A percentile compares a stretch with the other conserved stretches of the same genome.
These are phyloP conservation scores for Yamadazyma akitaensis DNA, from an alignment of 805 yeast species.

Conservation along the genomic window DNA sequence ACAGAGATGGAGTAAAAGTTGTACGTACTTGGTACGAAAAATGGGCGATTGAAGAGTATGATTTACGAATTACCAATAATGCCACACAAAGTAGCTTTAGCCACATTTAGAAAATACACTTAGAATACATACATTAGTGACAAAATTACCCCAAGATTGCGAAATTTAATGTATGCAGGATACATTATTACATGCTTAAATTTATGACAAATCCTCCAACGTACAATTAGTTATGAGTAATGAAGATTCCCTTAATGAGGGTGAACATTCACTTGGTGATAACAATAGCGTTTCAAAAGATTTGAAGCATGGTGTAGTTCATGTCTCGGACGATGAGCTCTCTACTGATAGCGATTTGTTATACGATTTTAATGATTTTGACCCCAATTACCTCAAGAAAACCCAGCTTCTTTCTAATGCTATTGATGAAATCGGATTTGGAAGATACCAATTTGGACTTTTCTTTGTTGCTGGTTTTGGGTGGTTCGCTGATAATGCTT, in stretches of 20 bases:
- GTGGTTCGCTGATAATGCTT: conserved; percentile 46
- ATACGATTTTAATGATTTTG: conserved; percentile 10
- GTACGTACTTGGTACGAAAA: conserved; percentile 31
- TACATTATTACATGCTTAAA: no score
- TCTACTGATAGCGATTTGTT: conserved; percentile 2
- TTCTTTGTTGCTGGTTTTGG: conserved; percentile 59
- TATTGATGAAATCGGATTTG: conserved; percentile 39
- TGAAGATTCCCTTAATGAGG: not conserved
- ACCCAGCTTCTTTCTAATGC: conserved; percentile 22
- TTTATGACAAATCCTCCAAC: not conserved
- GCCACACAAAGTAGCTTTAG: not conserved
- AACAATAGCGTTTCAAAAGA: not conserved
- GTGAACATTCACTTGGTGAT: not conserved
- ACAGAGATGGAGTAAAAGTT: conserved; percentile 26
- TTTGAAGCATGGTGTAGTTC: not conserved
- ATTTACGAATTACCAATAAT: not conserved
- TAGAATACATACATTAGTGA: not conserved
- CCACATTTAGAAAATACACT: not conserved
- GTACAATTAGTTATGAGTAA: not conserved
- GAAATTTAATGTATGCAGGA: not conserved
- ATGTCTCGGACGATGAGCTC: not conserved
- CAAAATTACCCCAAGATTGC: not conserved
- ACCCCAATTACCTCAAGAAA: conserved; percentile 20
- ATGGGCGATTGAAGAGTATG: conserved; percentile 36
- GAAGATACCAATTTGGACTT: conserved; percentile 45